phyloP scores from a whole-genome alignment of 2,329 filamentous ascomycete genomes.

The Celoporthe dispersa region DNA sequence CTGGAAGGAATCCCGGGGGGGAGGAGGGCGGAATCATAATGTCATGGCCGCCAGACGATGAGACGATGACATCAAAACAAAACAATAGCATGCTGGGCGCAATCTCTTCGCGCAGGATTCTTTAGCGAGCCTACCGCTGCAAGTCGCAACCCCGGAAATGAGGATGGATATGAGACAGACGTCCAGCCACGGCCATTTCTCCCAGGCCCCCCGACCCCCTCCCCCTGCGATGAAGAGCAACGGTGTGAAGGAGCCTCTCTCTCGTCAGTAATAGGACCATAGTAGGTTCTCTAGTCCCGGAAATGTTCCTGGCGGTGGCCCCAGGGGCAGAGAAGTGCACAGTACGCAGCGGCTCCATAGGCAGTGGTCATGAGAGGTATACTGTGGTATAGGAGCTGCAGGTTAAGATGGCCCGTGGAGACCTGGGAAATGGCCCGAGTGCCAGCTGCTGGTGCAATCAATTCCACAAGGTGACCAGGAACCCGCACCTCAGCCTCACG shows the following conservation, averaged over 20 bases:
- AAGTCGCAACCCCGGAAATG: slow-evolving; percentile 25
- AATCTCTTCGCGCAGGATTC: slow-evolving; percentile 27
- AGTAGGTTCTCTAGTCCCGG: not conserved
- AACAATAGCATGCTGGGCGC: slow-evolving; percentile 17
- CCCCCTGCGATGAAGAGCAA: not conserved
- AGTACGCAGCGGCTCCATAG: slow-evolving; percentile 1
- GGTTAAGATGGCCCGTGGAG: slow-evolving; percentile 13
- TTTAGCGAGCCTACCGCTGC: slow-evolving; percentile 12
- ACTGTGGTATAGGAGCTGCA: not conserved
- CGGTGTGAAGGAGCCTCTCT: not conserved
- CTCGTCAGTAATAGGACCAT: not conserved
- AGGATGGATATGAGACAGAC: slow-evolving; percentile 20
- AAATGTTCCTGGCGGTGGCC: slow-evolving; percentile 2
- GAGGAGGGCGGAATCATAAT: not conserved
- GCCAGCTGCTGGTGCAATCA: slow-evolving; percentile 9
- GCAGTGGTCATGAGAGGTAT: not conserved
- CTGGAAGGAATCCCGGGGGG: not conserved
- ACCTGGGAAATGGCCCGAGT: slow-evolving; percentile 22
- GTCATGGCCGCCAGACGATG: not conserved
- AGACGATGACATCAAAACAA: slow-evolving; percentile 25
- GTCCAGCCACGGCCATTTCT: slow-evolving; percentile 13
- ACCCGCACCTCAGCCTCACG: slow-evolving; percentile 23
- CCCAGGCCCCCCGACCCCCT: not conserved
- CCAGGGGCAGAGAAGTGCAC: not conserved
- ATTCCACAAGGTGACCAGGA: slow-evolving; percentile 9